These are phyloP conservation scores for Adansonia madagascariensis DNA, from an alignment of 441 rosid species.

Conservation along the genomic window DNA sequence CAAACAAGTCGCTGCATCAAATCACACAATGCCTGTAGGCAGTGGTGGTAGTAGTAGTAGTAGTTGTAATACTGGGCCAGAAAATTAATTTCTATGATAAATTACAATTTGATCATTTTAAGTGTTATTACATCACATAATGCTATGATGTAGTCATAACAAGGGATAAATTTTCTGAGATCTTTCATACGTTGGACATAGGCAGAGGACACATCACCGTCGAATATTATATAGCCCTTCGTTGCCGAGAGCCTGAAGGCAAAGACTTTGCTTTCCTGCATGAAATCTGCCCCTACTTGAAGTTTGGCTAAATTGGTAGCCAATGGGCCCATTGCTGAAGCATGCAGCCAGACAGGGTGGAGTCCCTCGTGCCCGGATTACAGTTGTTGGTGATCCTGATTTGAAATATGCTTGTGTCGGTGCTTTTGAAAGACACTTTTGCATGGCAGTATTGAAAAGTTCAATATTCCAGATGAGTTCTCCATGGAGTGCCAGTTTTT, in stretches of 20 bases:
- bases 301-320: slow-evolving; percentile 91
- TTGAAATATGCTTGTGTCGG: no score
- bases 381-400: no score
- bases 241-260: slow-evolving; percentile 71
- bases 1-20: not conserved
- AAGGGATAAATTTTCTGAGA: not conserved
- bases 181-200: not conserved
- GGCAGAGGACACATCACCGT: slow-evolving; percentile 68
- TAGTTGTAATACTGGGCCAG: not conserved
- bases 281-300: slow-evolving; percentile 83
- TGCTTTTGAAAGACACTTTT: no score
- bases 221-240: slow-evolving; percentile 62
- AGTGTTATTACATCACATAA: no score
- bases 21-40: not conserved
- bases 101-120: no score
- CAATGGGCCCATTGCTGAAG: slow-evolving; percentile 85
- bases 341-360: slow-evolving; percentile 78
- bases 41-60: no score
- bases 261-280: slow-evolving; percentile 67
- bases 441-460: slow-evolving; percentile 17
- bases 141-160: not conserved
- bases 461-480: slow-evolving; percentile 59
- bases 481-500: slow-evolving; percentile 56
- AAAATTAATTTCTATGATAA: no score
- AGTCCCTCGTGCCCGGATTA: no score